These are phyloP conservation scores for Lindgomyces ingoldianus DNA, from an alignment of 495 filamentous ascomycete species.

Conservation along the genomic window DNA sequence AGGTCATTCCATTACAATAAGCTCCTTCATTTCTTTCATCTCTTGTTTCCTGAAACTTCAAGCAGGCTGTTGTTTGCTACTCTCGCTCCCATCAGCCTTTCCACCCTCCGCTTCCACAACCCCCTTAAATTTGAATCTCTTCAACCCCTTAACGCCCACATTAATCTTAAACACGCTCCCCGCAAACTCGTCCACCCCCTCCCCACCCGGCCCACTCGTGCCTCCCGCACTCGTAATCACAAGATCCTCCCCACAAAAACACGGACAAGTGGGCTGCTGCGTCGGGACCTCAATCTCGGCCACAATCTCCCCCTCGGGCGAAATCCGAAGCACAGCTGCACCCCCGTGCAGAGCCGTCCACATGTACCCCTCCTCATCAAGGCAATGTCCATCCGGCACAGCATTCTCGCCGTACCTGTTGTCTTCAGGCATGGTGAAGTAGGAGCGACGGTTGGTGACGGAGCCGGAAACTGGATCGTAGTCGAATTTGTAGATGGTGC, in stretches of 20 bases:
- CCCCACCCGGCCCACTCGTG: slow-evolving; percentile 40
- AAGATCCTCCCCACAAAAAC: slow-evolving; percentile 44
- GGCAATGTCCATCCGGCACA: slow-evolving; percentile 51
- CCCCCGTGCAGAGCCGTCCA: slow-evolving; percentile 45
- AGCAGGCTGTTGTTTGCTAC: too few species aligned
- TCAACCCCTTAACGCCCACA: slow-evolving; percentile 44
- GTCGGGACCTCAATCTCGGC: slow-evolving; percentile 46
- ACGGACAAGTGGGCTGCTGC: slow-evolving; percentile 44
- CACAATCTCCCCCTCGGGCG: slow-evolving; percentile 43
- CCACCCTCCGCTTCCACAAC: slow-evolving; percentile 21
- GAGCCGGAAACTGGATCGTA: slow-evolving; percentile 64
- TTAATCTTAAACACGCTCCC: slow-evolving; percentile 45
- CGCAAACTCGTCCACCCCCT: slow-evolving; percentile 37
- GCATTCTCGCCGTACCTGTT: slow-evolving; percentile 45
- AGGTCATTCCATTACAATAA: too few species aligned
- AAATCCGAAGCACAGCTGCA: slow-evolving; percentile 44
- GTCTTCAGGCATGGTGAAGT: slow-evolving; percentile 53
- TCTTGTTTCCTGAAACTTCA: too few species aligned
- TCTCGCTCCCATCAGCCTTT: slow-evolving; percentile 21
- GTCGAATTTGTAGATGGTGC: slow-evolving; percentile 72
- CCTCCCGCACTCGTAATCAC: slow-evolving; percentile 47
- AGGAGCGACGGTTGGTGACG: slow-evolving; percentile 67
- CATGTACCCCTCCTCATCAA: slow-evolving; percentile 47
- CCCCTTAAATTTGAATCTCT: slow-evolving; percentile 30
- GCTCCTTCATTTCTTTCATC: too few species aligned